Evolutionary conservation across 2,329 filamentous ascomycete species (phyloP).

Genomic region (Ophiostoma ulmi): DNA sequence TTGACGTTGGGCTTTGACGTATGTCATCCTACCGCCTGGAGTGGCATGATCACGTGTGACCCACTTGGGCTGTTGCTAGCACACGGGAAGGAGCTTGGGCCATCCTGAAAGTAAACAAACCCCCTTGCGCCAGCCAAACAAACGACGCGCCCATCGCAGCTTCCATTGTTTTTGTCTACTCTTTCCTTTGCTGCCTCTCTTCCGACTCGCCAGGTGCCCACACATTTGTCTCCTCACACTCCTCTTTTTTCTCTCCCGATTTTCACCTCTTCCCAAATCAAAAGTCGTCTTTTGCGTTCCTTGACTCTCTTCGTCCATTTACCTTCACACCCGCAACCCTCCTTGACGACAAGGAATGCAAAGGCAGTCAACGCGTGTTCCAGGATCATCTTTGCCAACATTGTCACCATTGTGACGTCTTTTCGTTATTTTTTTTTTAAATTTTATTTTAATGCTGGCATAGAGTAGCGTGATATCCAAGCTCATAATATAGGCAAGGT

Average conservation of each 20-base stretch:
- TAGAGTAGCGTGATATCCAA: slow-evolving; percentile 7
- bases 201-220: neutral
- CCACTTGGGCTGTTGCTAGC: slow-evolving; percentile 20
- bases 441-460: neutral
- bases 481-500: slow-evolving; percentile 4
- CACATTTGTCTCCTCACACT: neutral
- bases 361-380: slow-evolving; percentile 1
- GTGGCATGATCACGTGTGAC: neutral
- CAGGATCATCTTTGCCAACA: neutral
- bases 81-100: slow-evolving; percentile 26
- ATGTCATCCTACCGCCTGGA: neutral
- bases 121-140: slow-evolving; percentile 20
- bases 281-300: neutral
- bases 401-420: slow-evolving; percentile 11
- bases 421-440: neutral
- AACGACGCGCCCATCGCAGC: slow-evolving; percentile 15
- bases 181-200: neutral
- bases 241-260: neutral
- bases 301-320: neutral
- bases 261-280: neutral
- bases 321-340: neutral
- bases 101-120: slow-evolving; percentile 30
- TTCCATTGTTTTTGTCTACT: slow-evolving; percentile 8
- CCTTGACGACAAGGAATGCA: slow-evolving; percentile 7
- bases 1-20: neutral